Conservation (phyloP, 345 rosid genomes). For the Citrus reticulata region DNA sequence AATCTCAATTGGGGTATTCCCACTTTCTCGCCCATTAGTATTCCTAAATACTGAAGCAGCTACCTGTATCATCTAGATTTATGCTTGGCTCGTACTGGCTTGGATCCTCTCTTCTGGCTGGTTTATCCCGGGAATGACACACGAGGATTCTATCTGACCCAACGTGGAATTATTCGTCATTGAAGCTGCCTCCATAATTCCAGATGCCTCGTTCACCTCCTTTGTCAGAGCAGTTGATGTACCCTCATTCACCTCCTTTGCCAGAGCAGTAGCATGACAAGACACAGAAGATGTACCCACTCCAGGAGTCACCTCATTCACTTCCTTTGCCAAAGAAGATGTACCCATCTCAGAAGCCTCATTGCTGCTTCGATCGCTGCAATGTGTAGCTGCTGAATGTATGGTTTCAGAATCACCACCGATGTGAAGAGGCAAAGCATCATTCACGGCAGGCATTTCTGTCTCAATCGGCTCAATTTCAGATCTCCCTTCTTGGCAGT, state of each 20-base stretch:
- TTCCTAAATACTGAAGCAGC: background rate
- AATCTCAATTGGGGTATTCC: background rate
- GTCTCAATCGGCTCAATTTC: constrained; percentile 2
- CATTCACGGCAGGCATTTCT: constrained; percentile 16
- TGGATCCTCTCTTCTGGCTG: constrained; percentile 31
- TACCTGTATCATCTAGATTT: constrained; percentile 3
- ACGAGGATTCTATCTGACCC: constrained; percentile 22
- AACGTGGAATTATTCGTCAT: constrained; percentile 7
- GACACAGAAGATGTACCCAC: constrained; percentile 10
- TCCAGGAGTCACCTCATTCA: constrained; percentile 6
- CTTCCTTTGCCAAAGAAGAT: constrained; percentile 5
- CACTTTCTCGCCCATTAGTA: background rate
- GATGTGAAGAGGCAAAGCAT: constrained; percentile 5
- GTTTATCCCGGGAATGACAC: constrained; percentile 26
- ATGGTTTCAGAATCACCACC: constrained; percentile 20
- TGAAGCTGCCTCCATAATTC: constrained; percentile 7
- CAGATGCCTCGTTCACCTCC: constrained; percentile 7
- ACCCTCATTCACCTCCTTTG: background rate
- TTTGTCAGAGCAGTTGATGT: background rate
- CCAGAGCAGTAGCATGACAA: constrained; percentile 3
- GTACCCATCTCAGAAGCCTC: constrained; percentile 10
- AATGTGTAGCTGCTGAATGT: background rate
- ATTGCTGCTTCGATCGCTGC: constrained; percentile 15
- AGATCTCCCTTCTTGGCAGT: constrained; percentile 7
- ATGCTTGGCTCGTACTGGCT: constrained; percentile 32